Percentiles rank a stretch among this genome's conserved stretches.
phyloP scores from a whole-genome alignment of 1,284 basidiomycete species.

The Puccinia triticina region DNA sequence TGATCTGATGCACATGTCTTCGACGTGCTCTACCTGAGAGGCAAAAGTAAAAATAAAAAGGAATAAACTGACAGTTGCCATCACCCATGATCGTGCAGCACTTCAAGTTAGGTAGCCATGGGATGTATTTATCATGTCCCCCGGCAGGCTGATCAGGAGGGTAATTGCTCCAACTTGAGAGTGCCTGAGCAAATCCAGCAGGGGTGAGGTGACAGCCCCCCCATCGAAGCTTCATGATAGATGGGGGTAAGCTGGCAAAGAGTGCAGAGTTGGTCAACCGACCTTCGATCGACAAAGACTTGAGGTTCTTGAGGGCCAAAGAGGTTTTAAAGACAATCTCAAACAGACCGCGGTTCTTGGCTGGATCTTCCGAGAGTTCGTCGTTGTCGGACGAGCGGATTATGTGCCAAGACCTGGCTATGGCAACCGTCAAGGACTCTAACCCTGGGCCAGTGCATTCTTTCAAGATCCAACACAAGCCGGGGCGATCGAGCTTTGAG shows the following conservation, averaged over 20 bases:
- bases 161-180: not conserved
- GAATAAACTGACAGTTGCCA: no score
- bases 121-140: no score
- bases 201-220: not conserved
- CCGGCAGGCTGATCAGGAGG: no score
- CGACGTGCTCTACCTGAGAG: no score
- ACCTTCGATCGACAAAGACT: not conserved
- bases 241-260: not conserved
- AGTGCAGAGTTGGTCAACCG: not conserved
- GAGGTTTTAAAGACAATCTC: not conserved
- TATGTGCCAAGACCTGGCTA: not conserved
- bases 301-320: slow-evolving; percentile 5
- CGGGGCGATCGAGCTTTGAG: not conserved
- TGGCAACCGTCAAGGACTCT: not conserved
- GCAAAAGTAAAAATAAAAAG: no score
- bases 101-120: no score
- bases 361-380: not conserved
- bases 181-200: not conserved
- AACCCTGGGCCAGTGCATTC: not conserved
- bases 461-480: not conserved
- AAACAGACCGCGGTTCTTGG: not conserved
- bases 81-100: no score
- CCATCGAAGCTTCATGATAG: slow-evolving; percentile 2
- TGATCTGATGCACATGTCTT: no score
- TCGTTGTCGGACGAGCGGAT: not conserved